Base-by-base conservation (phyloP, 202 grass and related monocot genomes). In the Zizania palustris region DNA sequence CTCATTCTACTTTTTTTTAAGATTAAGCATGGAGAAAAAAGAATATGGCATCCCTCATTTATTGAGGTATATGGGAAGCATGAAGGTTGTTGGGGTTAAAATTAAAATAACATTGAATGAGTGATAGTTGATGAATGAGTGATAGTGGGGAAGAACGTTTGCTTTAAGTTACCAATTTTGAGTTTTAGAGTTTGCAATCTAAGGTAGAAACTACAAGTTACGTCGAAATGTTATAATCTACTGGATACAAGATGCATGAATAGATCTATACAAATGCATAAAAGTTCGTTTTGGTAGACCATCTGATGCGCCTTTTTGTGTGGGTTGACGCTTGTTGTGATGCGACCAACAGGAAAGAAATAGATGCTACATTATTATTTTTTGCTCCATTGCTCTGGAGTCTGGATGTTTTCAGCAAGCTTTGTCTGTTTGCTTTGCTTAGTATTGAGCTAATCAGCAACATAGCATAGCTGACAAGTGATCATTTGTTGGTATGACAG, bases 401-500 rank as follows among this genome's bases (percentile, higher is more conserved):
- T 28, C 28, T 28, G 28, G 2, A 45, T 75, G 55, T 60, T 67
- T 64, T 62, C 36, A 42, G 16, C 15, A 55, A 77, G 54, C 22
- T 76, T 76, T 35, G 16, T 81, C 37, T 72, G 18, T 77, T 44
- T 85, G n/a, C 13, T 62, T 76, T 46, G 22, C 5, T 64, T 66
- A 53, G 12, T 73, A 4, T 67, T 65, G 36, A 16, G 20, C 14
- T 61, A 0, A 28, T 73, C 15, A 12, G 57, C 39, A 45, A 28
- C 11, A 76, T 38, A 67, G 28, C 73, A 76, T 60, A 60, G 10
- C 41, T 69, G 62, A 74, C 63, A 57, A 63, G 6, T 22, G 20
- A 77, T 65, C 72, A 5, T 28, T 4, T 44, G 7, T 44, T 77
- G 45, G 62, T 78, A 33, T 15, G 35, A 70, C 55, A 98, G 91